Evolutionary conservation across 2,329 filamentous ascomycete genomes (phyloP).

Genomic region (Monosporascus sp.): DNA sequence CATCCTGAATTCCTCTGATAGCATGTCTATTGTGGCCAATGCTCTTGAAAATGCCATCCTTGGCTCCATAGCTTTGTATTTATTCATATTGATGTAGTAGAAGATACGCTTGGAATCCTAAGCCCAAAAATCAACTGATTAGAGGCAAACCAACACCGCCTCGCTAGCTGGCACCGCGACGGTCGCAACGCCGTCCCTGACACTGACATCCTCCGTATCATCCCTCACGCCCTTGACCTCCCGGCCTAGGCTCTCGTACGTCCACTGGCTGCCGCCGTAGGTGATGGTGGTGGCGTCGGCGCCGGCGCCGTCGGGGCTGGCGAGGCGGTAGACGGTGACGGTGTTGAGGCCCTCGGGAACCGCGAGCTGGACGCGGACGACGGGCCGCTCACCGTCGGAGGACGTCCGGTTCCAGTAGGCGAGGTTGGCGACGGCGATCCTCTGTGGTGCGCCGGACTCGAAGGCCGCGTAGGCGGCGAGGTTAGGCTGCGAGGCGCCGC

Average conservation of each 20-base stretch:
- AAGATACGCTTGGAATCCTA: background rate
- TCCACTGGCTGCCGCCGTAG: slow-evolving; percentile 34
- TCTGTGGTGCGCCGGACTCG: slow-evolving; percentile 20
- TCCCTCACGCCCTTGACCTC: slow-evolving; percentile 28
- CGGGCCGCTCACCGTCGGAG: slow-evolving; percentile 16
- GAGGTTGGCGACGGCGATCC: slow-evolving; percentile 28
- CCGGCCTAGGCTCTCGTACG: slow-evolving; percentile 26
- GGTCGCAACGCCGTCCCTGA: slow-evolving; percentile 19
- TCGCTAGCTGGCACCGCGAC: slow-evolving; percentile 24
- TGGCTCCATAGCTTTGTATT: no score
- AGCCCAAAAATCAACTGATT: background rate
- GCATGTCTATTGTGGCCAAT: no score
- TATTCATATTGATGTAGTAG: no score
- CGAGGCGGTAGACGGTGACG: slow-evolving; percentile 25
- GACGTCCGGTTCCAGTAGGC: slow-evolving; percentile 32
- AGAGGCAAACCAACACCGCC: slow-evolving; percentile 23
- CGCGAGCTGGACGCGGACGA: slow-evolving; percentile 16
- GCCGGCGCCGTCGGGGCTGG: slow-evolving; percentile 29
- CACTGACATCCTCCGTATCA: slow-evolving; percentile 23
- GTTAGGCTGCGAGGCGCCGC: slow-evolving; percentile 17
- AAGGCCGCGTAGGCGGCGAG: slow-evolving; percentile 26
- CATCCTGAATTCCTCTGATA: no score
- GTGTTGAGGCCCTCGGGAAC: slow-evolving; percentile 13
- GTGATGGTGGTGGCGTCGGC: slow-evolving; percentile 28
- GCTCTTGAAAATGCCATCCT: no score